phyloP scores from a whole-genome alignment of 163 green algal species.

The Scenedesmus sp. region DNA sequence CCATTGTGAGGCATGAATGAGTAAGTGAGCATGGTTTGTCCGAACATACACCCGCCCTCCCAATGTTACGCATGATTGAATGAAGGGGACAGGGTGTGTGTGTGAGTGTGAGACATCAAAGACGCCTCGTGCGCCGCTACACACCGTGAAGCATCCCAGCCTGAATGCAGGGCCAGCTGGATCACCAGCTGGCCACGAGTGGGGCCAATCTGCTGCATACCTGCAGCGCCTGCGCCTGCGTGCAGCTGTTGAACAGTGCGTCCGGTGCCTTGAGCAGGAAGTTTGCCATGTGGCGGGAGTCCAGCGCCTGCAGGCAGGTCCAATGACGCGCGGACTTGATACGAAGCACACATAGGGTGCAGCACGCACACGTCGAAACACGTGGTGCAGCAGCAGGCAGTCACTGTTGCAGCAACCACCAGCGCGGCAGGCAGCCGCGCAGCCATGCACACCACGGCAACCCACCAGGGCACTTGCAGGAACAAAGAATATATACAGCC shows the following conservation, averaged over 20 bases:
- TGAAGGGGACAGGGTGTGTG: no score
- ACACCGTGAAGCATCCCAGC: no score
- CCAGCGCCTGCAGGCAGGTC: neutral
- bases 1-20: no score
- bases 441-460: neutral
- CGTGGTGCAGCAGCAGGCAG: neutral
- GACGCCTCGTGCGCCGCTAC: no score
- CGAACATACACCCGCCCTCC: no score
- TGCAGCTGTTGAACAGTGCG: constrained; percentile 45
- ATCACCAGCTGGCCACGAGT: no score
- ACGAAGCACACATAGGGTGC: neutral
- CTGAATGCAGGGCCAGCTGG: no score
- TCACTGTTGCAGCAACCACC: neutral
- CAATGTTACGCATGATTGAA: no score
- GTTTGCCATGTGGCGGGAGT: constrained; percentile 48
- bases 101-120: no score
- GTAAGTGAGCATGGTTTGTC: no score
- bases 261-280: constrained; percentile 60
- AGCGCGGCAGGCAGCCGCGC: neutral
- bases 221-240: constrained; percentile 54
- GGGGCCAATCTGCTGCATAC: neutral
- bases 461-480: no score
- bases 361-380: neutral
- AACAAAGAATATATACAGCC: no score
- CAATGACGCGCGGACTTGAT: neutral